Percentiles rank a stretch among this genome's conserved stretches.
These are phyloP conservation scores for Apiospora aurea DNA, from an alignment of 2,329 filamentous ascomycete genomes.

Conservation along the genomic window DNA sequence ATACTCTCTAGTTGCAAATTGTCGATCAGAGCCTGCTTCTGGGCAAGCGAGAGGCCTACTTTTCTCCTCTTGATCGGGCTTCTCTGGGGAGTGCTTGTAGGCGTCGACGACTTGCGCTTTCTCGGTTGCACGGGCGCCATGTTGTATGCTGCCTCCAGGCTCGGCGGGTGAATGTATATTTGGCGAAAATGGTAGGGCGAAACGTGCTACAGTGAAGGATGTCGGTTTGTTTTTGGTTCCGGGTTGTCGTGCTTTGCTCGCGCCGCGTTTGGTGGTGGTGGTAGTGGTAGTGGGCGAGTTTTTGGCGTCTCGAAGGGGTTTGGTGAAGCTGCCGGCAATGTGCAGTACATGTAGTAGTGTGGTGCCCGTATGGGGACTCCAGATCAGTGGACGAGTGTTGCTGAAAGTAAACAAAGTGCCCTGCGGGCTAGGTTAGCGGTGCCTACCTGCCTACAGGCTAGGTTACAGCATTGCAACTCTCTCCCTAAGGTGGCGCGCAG, in stretches of 20 bases:
- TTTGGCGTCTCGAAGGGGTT: not conserved
- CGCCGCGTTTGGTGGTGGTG: not conserved
- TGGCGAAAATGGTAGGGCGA: not conserved
- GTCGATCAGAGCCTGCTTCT: slow-evolving; percentile 88
- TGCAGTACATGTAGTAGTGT: not conserved
- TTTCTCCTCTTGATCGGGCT: slow-evolving; percentile 70
- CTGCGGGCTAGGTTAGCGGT: slow-evolving; percentile 24
- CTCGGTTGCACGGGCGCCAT: slow-evolving; percentile 57
- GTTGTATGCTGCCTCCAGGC: slow-evolving; percentile 31
- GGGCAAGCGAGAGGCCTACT: slow-evolving; percentile 68
- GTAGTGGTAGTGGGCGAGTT: slow-evolving; percentile 18
- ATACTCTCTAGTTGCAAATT: slow-evolving; percentile 89
- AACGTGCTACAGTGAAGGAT: not conserved
- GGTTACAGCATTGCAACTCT: not conserved
- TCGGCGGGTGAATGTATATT: not conserved
- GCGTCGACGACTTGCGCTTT: slow-evolving; percentile 54
- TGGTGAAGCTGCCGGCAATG: slow-evolving; percentile 25
- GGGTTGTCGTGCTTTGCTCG: not conserved
- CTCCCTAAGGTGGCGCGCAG: slow-evolving; percentile 23
- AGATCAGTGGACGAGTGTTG: slow-evolving; percentile 31
- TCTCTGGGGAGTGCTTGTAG: slow-evolving; percentile 49
- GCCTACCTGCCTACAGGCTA: too few relatives aligned
- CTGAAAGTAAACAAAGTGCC: slow-evolving; percentile 50
- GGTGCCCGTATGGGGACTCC: not conserved
- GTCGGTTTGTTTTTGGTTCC: not conserved